Base-by-base conservation (phyloP, 345 rosid genomes). In the Gossypium mustelinum region DNA sequence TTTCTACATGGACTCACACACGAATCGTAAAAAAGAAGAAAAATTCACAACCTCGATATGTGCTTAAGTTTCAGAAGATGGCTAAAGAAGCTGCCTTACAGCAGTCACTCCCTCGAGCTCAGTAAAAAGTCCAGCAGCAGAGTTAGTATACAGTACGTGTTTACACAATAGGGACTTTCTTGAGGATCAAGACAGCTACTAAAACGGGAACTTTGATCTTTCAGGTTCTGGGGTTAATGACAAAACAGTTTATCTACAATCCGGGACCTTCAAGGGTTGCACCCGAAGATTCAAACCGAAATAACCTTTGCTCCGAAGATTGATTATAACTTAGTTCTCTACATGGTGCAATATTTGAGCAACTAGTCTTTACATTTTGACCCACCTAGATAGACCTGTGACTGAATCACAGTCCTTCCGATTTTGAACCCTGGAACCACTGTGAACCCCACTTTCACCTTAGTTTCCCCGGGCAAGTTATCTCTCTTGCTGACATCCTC, bases 371-470 rank as follows among this genome's bases (percentile, higher is more conserved):
- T 80, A 78, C 85, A 85, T 64, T 81, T 82, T 73, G 66, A 80
- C 47, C 88, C 81, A 29, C 78, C 83, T 59, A 95, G 77, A 78
- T 93, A 93, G 69, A 93, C 97, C 87, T 83, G 92, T 68, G 91
- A 85, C 80, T 91, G 99, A 34, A 93, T 83, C 72, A 90, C 85
- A 9, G 89, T 91, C 81, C 79, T 81, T 25, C 96, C 91, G 24
- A 95, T 83, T 81, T 85, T 93, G 80, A 95, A 93, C 61, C 99
- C 99, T 0, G 99, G 99, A 79, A 91, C 77, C 78, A 90, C 99
- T 0, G 97, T 95, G 84, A 95, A 95, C 27, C 89, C 98, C 22
- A 95, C 96, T 84, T 89, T 89, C 44, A 72, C 81, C 74, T 86
- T 87, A 34, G 80, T 72, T 76, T 76, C 84, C 72, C 78, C 78